Evolutionary conservation across 176 grass and related monocot species (phyloP), one percentile per base, ranked within the genome.

Genomic region (Puccinellia tenuiflora): DNA sequence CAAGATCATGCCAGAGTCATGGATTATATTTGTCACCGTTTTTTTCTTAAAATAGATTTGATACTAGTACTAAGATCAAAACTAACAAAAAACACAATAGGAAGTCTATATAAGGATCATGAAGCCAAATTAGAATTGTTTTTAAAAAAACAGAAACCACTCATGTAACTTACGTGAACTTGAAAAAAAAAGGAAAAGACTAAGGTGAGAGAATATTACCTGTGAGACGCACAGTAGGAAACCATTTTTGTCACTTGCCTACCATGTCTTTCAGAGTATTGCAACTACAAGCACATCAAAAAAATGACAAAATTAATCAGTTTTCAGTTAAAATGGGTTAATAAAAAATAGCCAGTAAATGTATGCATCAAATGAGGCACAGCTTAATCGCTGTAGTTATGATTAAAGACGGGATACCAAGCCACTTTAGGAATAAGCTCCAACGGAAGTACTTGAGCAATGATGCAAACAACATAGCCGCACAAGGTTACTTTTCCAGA

Each of bases 191-290:
- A 34, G 13, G 5, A 17, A 46, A 61, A 29, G 10, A 86, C 1
- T 18, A 55, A 28, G 28, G 9, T 79, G 51, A n/a, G 72, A 53
- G 46, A 57, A 79, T 80, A 71, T 63, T 90, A 98, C 96, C 93
- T 86, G 82, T 98, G 96, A 90, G 78, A 79, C 17, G 87, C 73
- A 88, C 96, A 98, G 81, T 93, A 98, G 47, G 96, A 95, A 79
- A 95, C 82, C 84, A 98, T 90, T 77, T 73, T 88, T 81, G 85
- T 86, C 38, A 83, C 54, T 35, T 98, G 80, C 62, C 83, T 95
- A 31, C 90, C 92, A 62, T 86, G 85, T 68, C 77, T 91, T 83
- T 93, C 91, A 0, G 80, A 90, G 48, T 71, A 93, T 85, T 92
- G 93, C 86, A 98, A 83, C 96, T 98, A 82, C 70, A 91, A 88